Base-by-base conservation (phyloP, 352 stramenopile species). In the Peronospora tabacina region DNA sequence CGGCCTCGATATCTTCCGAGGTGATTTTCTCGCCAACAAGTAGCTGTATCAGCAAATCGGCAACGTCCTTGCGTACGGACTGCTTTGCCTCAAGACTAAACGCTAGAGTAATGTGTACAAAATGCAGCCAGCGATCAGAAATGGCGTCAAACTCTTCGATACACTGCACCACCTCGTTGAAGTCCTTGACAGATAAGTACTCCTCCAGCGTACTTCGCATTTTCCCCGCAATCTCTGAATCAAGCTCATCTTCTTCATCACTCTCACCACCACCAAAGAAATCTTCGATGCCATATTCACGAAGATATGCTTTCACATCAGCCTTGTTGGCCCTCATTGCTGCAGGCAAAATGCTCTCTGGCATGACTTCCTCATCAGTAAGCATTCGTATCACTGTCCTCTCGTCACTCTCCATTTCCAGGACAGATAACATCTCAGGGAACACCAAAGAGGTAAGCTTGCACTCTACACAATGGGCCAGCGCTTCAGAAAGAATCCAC, bases 191-290 rank as follows among this genome's bases (percentile, higher is more conserved):
- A 1, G 68, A 72, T 7, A 94, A 34, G 28, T 86, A 94, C 62
- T 94, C 83, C 19, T 89, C 72, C 7, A 94, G 47, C 1, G 75
- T 90, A 42, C 53, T 81, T 20, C 74, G 67, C 66, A 94, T 70
- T 49, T 86, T 88, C 10, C 46, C 52, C 7, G 76, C 73, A 24
- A 72, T 49, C 12, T 90, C 75, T 2, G 78, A 70, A 30, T 87
- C 77, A 0, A 90, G 46, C 22, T 81, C 76, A 12, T 74, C 63
- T 6, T 83, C 74, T 4, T 70, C 73, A 7, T 84, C 72, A 3
- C 69, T 66, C n/a, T 70, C 62, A 7, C 59, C 69, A 10, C 63
- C 66, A 12, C 47, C 56, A 49, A 90, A 90, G 49, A 85, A 87
- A 9, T 72, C 61, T 13, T 82, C 65, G 22, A 90, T 74, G 9